phyloP scores from a whole-genome alignment of 2,329 filamentous ascomycete species.

The Colletotrichum viniferum region DNA sequence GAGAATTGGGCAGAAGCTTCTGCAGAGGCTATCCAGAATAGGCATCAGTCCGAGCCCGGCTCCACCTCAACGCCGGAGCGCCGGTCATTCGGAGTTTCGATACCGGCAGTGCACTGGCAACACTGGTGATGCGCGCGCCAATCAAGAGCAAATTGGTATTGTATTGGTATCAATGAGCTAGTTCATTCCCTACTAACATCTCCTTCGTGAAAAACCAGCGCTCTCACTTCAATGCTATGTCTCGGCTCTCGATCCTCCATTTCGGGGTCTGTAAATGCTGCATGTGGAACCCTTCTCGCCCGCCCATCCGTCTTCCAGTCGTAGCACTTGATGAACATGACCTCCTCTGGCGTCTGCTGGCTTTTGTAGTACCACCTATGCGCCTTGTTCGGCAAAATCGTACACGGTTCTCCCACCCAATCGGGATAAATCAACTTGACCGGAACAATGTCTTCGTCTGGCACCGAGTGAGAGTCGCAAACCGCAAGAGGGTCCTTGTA shows the following conservation, averaged over 20 bases:
- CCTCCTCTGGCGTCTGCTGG: constrained; percentile 55
- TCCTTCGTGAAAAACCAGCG: neutral
- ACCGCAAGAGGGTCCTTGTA: constrained; percentile 44
- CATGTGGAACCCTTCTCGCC: neutral
- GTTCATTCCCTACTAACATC: neutral
- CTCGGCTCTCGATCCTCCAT: neutral
- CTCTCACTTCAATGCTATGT: neutral
- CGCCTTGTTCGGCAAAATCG: constrained; percentile 29
- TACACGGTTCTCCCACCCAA: constrained; percentile 38
- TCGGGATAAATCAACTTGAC: constrained; percentile 38
- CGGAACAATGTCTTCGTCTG: constrained; percentile 40
- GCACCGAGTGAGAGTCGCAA: constrained; percentile 38
- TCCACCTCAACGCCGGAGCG: neutral
- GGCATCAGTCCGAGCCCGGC: neutral
- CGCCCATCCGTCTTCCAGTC: constrained; percentile 44
- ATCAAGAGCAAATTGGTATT: neutral
- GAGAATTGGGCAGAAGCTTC: neutral
- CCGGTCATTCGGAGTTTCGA: neutral
- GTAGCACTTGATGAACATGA: constrained; percentile 66
- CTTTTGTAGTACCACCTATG: constrained; percentile 60
- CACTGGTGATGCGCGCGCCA: neutral
- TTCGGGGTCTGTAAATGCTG: neutral
- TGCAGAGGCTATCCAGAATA: neutral
- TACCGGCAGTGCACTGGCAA: neutral
- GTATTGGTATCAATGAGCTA: neutral